Evolutionary conservation across 805 yeast species (phyloP), one percentile per base, ranked within the genome.

Genomic region (Naumovozyma castellii): DNA sequence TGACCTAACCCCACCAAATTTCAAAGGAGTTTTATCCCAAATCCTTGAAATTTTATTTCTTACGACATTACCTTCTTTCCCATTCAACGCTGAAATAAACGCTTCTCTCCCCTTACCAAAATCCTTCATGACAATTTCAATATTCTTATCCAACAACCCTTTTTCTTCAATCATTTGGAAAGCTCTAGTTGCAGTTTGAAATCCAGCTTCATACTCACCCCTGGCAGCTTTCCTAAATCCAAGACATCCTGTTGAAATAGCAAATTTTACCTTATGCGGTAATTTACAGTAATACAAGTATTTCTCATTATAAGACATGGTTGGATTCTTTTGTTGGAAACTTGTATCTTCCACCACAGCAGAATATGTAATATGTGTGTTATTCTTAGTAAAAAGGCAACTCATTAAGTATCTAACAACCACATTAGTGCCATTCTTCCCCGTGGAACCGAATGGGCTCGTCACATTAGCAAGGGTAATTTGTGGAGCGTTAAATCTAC

Each of bases 101-200:
- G 95, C 95, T 45, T 76, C 78, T 62, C 97, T 76, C 32, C 95
- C 95, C 56, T 84, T 84, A 39, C 96, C 95, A 50, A 81, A 86
- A 49, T 84, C 84, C 49, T 79, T 78, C 51, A 87, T 67, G 16
- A 85, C 76, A 34, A 90, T 61, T 61, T 90, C 97, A 19, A 90
- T 67, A 46, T 78, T 73, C 47, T 75, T 75, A 32, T 72, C 73
- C 35, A 78, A 57, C 41, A 71, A 66, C 29, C 71, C 72, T 46
- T 68, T 72, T 56, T 78, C 83, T 62, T 76, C 77, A 57, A 90
- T 83, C 47, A 71, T 60, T 45, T 78, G 72, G 62, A 90, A 86
- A 64, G 84, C 69, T 46, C 74, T 75, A 3, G 87, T 68, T 13
- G 87, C 68, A 8, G 90, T 80, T 60, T 87, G 96, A 68, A 81